A percentile compares a stretch with the other conserved stretches of the same genome.
Evolutionary conservation across 345 rosid species (phyloP).

Genomic region (Pelargonium nanum): DNA sequence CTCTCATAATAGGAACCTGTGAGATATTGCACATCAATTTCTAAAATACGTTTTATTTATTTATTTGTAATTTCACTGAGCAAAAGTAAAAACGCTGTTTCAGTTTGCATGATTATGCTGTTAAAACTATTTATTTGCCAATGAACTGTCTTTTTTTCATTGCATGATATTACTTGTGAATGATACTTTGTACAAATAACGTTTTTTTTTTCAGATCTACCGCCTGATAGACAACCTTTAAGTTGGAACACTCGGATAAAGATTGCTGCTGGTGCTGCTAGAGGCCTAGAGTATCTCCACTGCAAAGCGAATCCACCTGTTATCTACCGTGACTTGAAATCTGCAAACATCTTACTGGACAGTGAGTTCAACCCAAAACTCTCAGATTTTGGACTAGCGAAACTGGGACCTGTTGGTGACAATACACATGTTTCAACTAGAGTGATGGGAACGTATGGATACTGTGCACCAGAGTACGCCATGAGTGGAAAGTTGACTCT

Average conservation of each 20-base stretch:
- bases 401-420: conserved; percentile 92
- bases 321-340: conserved; percentile 86
- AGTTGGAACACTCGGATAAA: conserved; percentile 75
- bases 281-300: conserved; percentile 83
- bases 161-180: background rate
- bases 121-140: no score
- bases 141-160: no score
- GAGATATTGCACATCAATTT: no score
- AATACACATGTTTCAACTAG: conserved; percentile 96
- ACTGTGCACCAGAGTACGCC: conserved; percentile 96
- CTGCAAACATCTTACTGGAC: conserved; percentile 83
- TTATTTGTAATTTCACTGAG: no score
- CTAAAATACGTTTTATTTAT: no score
- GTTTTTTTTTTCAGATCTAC: conserved; percentile 35
- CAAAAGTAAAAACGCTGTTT: no score
- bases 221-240: conserved; percentile 41
- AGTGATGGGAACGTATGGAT: conserved; percentile 98
- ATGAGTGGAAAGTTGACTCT: conserved; percentile 93
- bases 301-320: conserved; percentile 90
- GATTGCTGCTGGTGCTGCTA: conserved; percentile 84
- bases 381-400: conserved; percentile 90
- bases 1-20: no score
- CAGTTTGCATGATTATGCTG: no score
- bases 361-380: conserved; percentile 66
- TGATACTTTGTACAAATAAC: background rate